Conservation (phyloP, 305 asterid genomes). For the Fraxinus paxiana region DNA sequence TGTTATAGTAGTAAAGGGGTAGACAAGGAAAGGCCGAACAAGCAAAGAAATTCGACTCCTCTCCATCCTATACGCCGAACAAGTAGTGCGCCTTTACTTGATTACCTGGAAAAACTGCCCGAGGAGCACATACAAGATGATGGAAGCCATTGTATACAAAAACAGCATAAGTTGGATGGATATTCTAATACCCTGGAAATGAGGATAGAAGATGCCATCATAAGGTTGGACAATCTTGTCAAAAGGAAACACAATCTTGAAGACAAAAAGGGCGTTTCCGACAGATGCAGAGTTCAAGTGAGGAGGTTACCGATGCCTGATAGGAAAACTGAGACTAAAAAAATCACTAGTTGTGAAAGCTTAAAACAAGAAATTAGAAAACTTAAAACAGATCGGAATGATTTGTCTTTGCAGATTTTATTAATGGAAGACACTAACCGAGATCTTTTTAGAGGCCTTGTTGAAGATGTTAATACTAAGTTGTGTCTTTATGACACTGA, state of each 20-base stretch:
- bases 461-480: constrained; percentile 19
- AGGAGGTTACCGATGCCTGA: constrained; percentile 10
- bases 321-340: neutral
- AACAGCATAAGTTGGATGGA: constrained; percentile 26
- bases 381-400: constrained; percentile 35
- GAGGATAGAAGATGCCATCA: constrained; percentile 34
- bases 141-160: constrained; percentile 31
- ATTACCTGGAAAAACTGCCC: constrained; percentile 4
- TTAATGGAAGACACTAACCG: constrained; percentile 43
- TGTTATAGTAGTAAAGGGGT: constrained; percentile 26
- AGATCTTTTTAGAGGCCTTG: constrained; percentile 33
- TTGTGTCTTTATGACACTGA: neutral
- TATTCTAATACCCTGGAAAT: constrained; percentile 28
- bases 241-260: constrained; percentile 22
- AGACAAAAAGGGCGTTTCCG: constrained; percentile 9
- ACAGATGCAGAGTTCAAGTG: neutral
- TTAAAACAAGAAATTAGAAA: constrained; percentile 25
- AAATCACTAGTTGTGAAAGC: constrained; percentile 4
- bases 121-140: constrained; percentile 24
- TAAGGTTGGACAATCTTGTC: constrained; percentile 33
- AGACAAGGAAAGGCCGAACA: neutral
- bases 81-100: constrained; percentile 43
- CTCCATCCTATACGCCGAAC: constrained; percentile 22
- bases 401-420: constrained; percentile 29
- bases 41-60: neutral